Percentiles rank a stretch among this genome's conserved stretches.
These are phyloP conservation scores for Monosporozyma aquatica DNA, from an alignment of 805 yeast genomes.

Conservation along the genomic window DNA sequence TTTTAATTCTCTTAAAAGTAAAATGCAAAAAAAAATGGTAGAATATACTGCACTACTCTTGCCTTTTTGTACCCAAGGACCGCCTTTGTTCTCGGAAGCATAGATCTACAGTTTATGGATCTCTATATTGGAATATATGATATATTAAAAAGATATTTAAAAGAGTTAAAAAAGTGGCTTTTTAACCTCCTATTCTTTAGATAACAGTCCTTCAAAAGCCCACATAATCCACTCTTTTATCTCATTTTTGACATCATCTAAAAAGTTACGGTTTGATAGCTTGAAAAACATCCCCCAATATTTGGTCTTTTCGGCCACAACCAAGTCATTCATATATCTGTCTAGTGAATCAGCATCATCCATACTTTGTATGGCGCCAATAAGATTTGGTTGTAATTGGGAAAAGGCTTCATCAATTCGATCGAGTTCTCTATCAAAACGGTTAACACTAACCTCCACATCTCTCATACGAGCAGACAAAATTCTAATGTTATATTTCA, in stretches of 20 bases:
- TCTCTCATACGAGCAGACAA: conserved; percentile 55
- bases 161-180: no score
- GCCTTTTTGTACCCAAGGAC: no score
- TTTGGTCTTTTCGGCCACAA: conserved; percentile 10
- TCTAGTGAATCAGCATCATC: conserved; percentile 13
- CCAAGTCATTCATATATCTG: conserved; percentile 11
- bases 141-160: neutral
- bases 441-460: conserved; percentile 49
- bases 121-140: no score
- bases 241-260: conserved; percentile 10
- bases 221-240: conserved; percentile 15
- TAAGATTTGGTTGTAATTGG: conserved; percentile 9
- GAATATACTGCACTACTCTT: no score
- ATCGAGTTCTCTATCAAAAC: conserved; percentile 30
- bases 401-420: conserved; percentile 12
- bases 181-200: conserved; percentile 8
- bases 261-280: conserved; percentile 10
- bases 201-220: conserved; percentile 9
- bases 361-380: conserved; percentile 11
- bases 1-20: no score
- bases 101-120: no score
- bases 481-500: conserved; percentile 57
- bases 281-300: conserved; percentile 16
- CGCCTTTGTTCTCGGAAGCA: no score
- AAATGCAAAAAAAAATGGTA: no score